Base-by-base conservation (phyloP, 768 basidiomycete genomes). In the Termitomyces sp. region DNA sequence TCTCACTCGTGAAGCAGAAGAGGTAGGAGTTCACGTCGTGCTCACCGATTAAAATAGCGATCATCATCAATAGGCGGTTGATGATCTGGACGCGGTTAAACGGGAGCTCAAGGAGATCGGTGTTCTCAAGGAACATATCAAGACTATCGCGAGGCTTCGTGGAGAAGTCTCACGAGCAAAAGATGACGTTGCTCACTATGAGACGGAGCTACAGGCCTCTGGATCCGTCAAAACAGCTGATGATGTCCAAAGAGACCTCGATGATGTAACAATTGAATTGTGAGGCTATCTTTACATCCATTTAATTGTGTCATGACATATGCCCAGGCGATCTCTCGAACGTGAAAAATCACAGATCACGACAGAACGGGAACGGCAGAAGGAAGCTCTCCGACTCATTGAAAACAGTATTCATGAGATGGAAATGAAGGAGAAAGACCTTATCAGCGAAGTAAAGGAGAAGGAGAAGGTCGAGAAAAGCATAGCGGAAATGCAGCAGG, bases 151-250 rank as follows among this genome's bases (percentile, higher is more conserved):
- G 2, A 83, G 86, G 53, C 77, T 87, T 20, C 83, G 83, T 57
- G 78, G 75, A 66, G 87, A 92, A 65, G 72, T 86, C 40, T 79
- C 83, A 57, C 78, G 78, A 14, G 79, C 93, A 17, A 78, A 81
- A 56, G 75, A 81, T 46, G 92, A 94, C 43, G 83, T 89, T 49
- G 63, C 71, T 9, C 75, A 78, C 51, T 76, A 94, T 49, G 92
- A 97, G 72, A 75, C 76, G 51, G 85, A 90, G 51, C 80, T 99
- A 15, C 75, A 81, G 20, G 74, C 81, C 7, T 86, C 86, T 2
- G 96, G 95, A 2, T 89, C 88, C 38, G 82, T 84, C 14, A 92
- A 86, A 73, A 94, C 95, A 1, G 83, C 85, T 0, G 91, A 94
- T 50, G 94, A 96, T 51, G 88, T 98, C 15, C 91, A 98, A 71